Evolutionary conservation across 2,329 filamentous ascomycete species (phyloP).

Genomic region (Davidsoniella virescens): DNA sequence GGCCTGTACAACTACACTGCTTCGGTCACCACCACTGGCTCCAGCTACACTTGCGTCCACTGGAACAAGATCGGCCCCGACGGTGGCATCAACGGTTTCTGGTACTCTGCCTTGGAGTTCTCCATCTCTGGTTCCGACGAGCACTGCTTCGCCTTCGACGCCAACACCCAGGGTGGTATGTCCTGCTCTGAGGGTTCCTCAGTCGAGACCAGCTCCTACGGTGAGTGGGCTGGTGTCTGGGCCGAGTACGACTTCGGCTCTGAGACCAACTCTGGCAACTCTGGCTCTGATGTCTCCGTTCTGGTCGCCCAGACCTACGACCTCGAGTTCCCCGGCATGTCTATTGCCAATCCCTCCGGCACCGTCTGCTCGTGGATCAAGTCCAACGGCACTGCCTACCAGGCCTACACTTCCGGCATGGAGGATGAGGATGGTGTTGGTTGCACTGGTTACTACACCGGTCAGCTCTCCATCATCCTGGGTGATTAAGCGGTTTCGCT

Average conservation of each 20-base stretch:
- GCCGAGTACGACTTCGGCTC: conserved; percentile 33
- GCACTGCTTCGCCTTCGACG: conserved; percentile 29
- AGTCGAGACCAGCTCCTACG: conserved; percentile 22
- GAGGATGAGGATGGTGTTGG: conserved; percentile 25
- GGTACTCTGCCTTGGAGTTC: conserved; percentile 28
- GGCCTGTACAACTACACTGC: conserved; percentile 29
- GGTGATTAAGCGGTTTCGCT: conserved; percentile 13
- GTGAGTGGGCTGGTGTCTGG: conserved; percentile 31
- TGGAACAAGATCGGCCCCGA: conserved; percentile 37
- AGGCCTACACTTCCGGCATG: conserved; percentile 24
- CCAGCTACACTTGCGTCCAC: conserved; percentile 25
- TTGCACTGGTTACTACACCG: conserved; percentile 22
- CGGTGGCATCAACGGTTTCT: conserved; percentile 32
- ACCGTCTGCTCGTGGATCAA: conserved; percentile 27
- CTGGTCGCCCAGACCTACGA: conserved; percentile 25
- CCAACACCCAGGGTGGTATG: conserved; percentile 32
- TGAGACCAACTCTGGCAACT: conserved; percentile 30
- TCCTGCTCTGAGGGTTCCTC: conserved; percentile 23
- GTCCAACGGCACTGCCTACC: conserved; percentile 21
- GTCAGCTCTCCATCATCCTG: conserved; percentile 20
- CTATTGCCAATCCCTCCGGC: conserved; percentile 23
- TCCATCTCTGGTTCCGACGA: conserved; percentile 22
- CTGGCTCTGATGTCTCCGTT: conserved; percentile 34
- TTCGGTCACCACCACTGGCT: conserved; percentile 25
- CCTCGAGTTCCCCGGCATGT: conserved; percentile 20